Evolutionary conservation across 1,284 basidiomycete genomes (phyloP).

Genomic region (Malassezia globosa): DNA sequence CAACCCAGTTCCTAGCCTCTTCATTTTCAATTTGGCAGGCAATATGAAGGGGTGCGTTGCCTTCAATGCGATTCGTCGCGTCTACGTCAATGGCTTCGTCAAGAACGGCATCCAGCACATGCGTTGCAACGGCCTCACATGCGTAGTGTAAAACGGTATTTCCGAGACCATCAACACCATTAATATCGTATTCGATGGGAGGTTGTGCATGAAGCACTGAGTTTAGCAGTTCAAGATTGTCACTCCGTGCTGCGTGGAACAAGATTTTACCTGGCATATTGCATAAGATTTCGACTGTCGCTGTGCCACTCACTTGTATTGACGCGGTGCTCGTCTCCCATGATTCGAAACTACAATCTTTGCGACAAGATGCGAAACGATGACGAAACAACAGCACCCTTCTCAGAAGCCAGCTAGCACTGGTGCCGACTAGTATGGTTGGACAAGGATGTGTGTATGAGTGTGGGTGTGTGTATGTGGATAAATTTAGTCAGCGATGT

Average conservation of each 20-base stretch:
- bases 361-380: not conserved
- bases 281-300: constrained; percentile 10
- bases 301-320: not conserved
- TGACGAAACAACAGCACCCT: no score
- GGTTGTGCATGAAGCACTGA: constrained; percentile 25
- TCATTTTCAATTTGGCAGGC: constrained; percentile 58
- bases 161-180: constrained; percentile 34
- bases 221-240: constrained; percentile 31
- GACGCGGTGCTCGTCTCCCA: not conserved
- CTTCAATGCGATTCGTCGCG: constrained; percentile 61
- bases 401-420: no score
- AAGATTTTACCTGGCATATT: constrained; percentile 28
- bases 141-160: constrained; percentile 44
- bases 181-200: constrained; percentile 26
- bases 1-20: constrained; percentile 53
- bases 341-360: not conserved
- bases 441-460: no score
- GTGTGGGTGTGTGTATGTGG: no score
- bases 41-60: constrained; percentile 71
- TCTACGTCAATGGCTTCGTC: constrained; percentile 64
- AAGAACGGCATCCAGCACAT: constrained; percentile 35
- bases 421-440: no score
- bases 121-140: constrained; percentile 23
- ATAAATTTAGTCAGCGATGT: no score
- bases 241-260: constrained; percentile 32